Percentiles rank a stretch among this genome's conserved stretches.
phyloP scores from a whole-genome alignment of 495 filamentous ascomycete species.

The Penicillium desertorum region DNA sequence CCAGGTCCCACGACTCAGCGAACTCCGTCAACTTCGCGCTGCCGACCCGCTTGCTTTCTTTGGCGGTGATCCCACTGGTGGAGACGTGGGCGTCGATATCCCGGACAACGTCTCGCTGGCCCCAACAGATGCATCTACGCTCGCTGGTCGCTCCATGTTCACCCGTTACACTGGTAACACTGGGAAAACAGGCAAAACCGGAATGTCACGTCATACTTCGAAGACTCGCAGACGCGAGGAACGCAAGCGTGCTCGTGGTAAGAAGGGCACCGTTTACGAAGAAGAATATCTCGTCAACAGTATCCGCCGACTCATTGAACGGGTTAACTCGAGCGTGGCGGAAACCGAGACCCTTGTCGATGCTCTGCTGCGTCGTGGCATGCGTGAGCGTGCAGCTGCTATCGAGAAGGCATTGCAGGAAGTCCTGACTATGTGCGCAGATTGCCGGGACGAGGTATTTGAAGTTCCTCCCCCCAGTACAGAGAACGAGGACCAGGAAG shows the following conservation, averaged over 20 bases:
- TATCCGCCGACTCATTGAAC: constrained; percentile 77
- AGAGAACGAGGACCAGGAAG: constrained; percentile 19
- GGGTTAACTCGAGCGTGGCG: constrained; percentile 65
- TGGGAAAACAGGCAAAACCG: constrained; percentile 62
- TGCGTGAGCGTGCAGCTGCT: constrained; percentile 82
- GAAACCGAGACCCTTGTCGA: constrained; percentile 73
- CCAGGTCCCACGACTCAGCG: constrained; percentile 79
- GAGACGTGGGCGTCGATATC: constrained; percentile 60
- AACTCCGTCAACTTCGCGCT: constrained; percentile 74
- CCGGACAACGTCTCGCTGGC: constrained; percentile 92
- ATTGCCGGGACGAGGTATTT: constrained; percentile 68
- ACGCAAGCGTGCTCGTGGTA: constrained; percentile 88
- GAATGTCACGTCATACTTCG: constrained; percentile 68
- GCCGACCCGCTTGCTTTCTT: constrained; percentile 80
- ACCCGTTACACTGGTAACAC: constrained; percentile 90
- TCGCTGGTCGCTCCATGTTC: constrained; percentile 72
- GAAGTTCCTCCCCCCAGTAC: constrained; percentile 21
- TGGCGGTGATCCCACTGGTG: constrained; percentile 61
- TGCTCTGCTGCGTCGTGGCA: constrained; percentile 71
- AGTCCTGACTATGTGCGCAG: constrained; percentile 65
- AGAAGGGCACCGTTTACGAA: constrained; percentile 96
- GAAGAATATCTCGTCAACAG: constrained; percentile 94
- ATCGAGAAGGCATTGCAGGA: constrained; percentile 70
- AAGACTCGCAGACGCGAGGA: constrained; percentile 86
- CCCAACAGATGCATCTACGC: constrained; percentile 75